Evolutionary conservation across 2,329 filamentous ascomycete species (phyloP), one percentile per base, ranked within the genome.

Genomic region (Monilinia polystroma): DNA sequence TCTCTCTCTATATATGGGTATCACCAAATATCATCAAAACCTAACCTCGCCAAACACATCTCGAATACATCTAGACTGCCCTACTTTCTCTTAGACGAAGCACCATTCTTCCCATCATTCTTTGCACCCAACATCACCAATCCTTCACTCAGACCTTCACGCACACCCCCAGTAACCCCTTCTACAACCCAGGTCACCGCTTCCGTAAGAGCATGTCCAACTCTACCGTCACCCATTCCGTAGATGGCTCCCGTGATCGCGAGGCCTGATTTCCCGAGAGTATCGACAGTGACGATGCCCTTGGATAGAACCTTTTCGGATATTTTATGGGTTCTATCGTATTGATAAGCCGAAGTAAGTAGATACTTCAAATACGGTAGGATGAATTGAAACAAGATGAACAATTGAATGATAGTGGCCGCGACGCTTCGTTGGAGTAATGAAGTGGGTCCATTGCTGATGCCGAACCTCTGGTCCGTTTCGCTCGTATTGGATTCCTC

Each of bases 301-400:
- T 80, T 79, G 10, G 80, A 79, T 23, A 89, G 76, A 1, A 89
- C 69, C 32, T 83, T 82, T 73, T 88, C 84, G 0, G 83, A 87
- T 68, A 93, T 80, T 69, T 84, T 85, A 77, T 92, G 85, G 70
- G 86, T 82, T 20, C 87, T 83, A 75, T 93, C 90, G 69, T 88
- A 88, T 59, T 82, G 79, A 69, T 87, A 88, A 20, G 83, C 80
- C 20, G 82, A 77, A 20, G 80, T 80, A 18, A 88, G 71, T 16
- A 89, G 75, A 5, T 83, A 72, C 69, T 85, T 81, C 43, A 87
- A 73, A 72, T 89, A 89, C 1, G 89, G 87, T 14, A 89, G 75
- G 20, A 90, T 69, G 58, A 90, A 81, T 64, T 88, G 85, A 35
- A 86, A 66, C 10, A 88, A 70, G 6, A 91, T 75, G 70, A 90